phyloP scores from a whole-genome alignment of 2,329 filamentous ascomycete genomes.

The Phialocephala sp. region DNA sequence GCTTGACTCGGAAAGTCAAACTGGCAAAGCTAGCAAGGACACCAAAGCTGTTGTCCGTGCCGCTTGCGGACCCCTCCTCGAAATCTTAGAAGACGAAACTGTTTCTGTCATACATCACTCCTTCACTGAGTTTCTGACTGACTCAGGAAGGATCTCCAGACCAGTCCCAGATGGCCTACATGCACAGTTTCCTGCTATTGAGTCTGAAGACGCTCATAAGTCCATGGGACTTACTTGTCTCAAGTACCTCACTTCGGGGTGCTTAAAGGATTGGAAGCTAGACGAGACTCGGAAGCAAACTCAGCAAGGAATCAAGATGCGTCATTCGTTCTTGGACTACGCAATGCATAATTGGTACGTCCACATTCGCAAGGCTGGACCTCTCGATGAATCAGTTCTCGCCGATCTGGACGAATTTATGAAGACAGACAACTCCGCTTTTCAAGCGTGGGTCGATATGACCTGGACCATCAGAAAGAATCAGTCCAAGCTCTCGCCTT shows the following conservation, averaged over 20 bases:
- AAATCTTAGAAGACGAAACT: slow-evolving; percentile 52
- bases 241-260: slow-evolving; percentile 14
- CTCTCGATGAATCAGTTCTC: slow-evolving; percentile 16
- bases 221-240: slow-evolving; percentile 14
- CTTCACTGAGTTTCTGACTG: slow-evolving; percentile 53
- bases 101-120: slow-evolving; percentile 54
- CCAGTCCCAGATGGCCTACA: not conserved
- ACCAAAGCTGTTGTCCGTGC: slow-evolving; percentile 46
- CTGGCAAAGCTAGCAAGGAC: slow-evolving; percentile 24
- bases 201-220: slow-evolving; percentile 17
- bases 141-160: slow-evolving; percentile 18
- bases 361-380: slow-evolving; percentile 24
- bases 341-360: slow-evolving; percentile 26
- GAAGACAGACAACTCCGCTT: slow-evolving; percentile 1
- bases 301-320: slow-evolving; percentile 23
- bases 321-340: slow-evolving; percentile 32
- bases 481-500: slow-evolving; percentile 8
- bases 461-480: not conserved
- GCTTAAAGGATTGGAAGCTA: slow-evolving; percentile 18
- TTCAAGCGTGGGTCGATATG: slow-evolving; percentile 23
- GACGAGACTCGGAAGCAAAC: not conserved
- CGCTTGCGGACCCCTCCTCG: slow-evolving; percentile 50
- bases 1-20: slow-evolving; percentile 28
- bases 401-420: slow-evolving; percentile 18
- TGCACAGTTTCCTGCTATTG: slow-evolving; percentile 20